Evolutionary conservation across 106 monocot species (phyloP).

Genomic region (Acorus gramineus): DNA sequence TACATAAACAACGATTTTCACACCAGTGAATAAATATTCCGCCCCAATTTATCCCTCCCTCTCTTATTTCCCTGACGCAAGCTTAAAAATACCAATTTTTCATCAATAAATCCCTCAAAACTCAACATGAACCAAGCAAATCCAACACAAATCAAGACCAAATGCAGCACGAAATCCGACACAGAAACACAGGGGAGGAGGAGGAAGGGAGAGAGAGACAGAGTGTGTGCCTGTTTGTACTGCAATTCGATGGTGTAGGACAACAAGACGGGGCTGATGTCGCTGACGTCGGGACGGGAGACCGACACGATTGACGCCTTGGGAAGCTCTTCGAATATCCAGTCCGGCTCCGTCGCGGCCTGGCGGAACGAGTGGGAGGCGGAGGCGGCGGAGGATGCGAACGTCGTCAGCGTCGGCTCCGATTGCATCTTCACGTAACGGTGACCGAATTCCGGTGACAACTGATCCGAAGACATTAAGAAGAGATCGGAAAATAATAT

Average conservation of each 20-base stretch:
- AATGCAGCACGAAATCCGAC: no score
- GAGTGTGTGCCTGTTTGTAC: slow-evolving; percentile 69
- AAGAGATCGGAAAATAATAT: not conserved
- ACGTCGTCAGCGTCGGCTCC: slow-evolving; percentile 26
- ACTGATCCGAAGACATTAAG: slow-evolving; percentile 28
- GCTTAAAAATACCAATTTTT: no score
- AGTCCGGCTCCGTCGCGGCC: slow-evolving; percentile 16
- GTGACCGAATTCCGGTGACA: slow-evolving; percentile 19
- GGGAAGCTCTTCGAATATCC: slow-evolving; percentile 84
- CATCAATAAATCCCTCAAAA: no score
- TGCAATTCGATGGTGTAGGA: slow-evolving; percentile 88
- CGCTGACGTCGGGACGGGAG: slow-evolving; percentile 77
- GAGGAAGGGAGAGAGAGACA: no score
- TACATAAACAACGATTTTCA: no score
- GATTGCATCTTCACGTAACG: slow-evolving; percentile 70
- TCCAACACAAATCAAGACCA: no score
- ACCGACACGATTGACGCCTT: slow-evolving; percentile 69
- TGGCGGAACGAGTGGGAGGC: slow-evolving; percentile 33
- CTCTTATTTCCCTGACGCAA: no score
- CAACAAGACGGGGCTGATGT: slow-evolving; percentile 82
- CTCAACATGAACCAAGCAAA: no score
- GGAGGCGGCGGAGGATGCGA: not conserved
- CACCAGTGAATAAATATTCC: no score
- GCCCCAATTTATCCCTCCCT: no score
- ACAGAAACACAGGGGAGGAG: no score